Base-by-base conservation (phyloP, 177 flowering plant species). In the Telopea speciosissima region DNA sequence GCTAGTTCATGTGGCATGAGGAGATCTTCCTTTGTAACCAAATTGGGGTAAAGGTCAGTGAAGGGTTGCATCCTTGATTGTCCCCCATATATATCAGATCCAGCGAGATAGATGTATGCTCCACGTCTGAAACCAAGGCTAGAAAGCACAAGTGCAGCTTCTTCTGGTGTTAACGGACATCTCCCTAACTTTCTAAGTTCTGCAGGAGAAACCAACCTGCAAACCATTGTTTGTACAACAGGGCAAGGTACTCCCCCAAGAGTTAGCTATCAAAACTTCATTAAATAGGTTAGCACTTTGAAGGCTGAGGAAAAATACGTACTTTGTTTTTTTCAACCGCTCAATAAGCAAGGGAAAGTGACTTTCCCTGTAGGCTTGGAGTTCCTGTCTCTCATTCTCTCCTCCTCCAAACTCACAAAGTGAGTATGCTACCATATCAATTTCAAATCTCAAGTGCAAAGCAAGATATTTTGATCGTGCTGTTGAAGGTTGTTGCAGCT, bases 111-210 rank as follows among this genome's bases (percentile, higher is more conserved):
- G 62, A 93, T 89, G 71, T 86, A 87, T 21, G 92, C 89, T 60
- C 78, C 81, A 45, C 78, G 83, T 67, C 79, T 82, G 64, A 84
- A 88, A 31, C 96, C 95, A 71, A 95, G 85, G 49, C 85, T 92
- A 40, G 93, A 84, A 24, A 95, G 97, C 81, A 93, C 84, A 60
- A 95, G 92, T 21, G 86, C 98, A 2, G 98, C 96, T 81, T 95
- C 99, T 83, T 95, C 99, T 52, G 99, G 99, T 70, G 96, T 93
- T 78, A 95, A 73, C 63, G 98, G 99, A 74, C 99, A 95, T 80
- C 78, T 90, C 21, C 99, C 99, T 66, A 75, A 67, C 73, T 76
- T 85, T 79, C 97, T 90, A 70, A 88, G 67, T 64, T 90, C 84
- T 56, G 33, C 72, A 63, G 96, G 80, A 78, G 93, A 81, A 62